phyloP scores from a whole-genome alignment of 148 eudicot species.

The Rhododendron williamsianum region DNA sequence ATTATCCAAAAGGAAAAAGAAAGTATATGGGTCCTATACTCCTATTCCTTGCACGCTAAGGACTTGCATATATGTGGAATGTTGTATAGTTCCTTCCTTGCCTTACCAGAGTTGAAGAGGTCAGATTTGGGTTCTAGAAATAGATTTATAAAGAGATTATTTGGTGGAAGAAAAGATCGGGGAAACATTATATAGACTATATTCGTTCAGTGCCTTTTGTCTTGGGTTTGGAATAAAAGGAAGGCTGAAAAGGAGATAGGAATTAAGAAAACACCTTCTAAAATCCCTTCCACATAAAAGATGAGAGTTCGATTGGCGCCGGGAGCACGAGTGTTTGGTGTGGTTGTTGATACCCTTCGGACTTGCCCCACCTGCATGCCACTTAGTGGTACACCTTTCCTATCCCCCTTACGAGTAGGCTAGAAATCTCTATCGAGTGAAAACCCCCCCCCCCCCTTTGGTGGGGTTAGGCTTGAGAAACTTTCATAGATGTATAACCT shows the following conservation, averaged over 20 bases:
- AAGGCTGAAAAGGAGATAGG: constrained; percentile 14
- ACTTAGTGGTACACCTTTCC: no score
- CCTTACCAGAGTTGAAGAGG: not conserved
- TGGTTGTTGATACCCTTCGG: no score
- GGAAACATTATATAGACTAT: not conserved
- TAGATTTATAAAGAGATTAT: not conserved
- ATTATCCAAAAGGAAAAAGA: not conserved
- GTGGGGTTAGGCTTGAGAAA: constrained; percentile 17
- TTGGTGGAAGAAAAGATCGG: not conserved
- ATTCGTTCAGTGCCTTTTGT: constrained; percentile 6
- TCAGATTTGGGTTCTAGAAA: no score
- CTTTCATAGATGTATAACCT: constrained; percentile 3
- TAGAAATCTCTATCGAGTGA: not conserved
- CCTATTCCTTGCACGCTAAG: not conserved
- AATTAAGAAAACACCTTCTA: constrained; percentile 4
- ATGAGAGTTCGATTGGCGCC: no score
- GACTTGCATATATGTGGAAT: not conserved
- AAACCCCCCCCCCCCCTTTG: constrained; percentile 7
- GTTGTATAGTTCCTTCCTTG: not conserved
- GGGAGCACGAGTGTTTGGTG: no score
- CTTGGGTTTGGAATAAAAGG: constrained; percentile 27
- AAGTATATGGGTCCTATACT: not conserved
- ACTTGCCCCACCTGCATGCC: no score
- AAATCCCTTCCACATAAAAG: no score
- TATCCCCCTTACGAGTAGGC: no score